Percentiles rank a stretch among this genome's conserved stretches.
Conservation (phyloP, 768 basidiomycete genomes). For the Artomyces pyxidatus region DNA sequence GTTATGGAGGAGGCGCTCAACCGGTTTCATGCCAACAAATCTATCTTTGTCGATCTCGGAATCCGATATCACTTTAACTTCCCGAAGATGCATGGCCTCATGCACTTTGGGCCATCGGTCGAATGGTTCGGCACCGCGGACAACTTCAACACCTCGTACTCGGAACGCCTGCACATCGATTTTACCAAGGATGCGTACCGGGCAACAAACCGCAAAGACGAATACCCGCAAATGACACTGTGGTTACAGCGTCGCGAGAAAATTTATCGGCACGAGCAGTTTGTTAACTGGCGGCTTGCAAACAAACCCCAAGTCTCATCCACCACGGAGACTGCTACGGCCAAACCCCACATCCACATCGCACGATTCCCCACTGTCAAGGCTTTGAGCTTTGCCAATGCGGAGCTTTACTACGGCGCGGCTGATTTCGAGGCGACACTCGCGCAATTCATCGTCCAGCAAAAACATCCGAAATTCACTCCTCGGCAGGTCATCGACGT, state of each 20-base stretch:
- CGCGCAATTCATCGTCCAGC: neutral
- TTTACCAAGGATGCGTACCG: slow-evolving; percentile 30
- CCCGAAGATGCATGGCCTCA: slow-evolving; percentile 32
- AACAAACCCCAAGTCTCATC: neutral
- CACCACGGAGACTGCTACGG: neutral
- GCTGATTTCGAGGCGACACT: neutral
- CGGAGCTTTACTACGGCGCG: neutral
- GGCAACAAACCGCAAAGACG: slow-evolving; percentile 28
- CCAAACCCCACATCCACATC: neutral
- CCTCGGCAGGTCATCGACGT: neutral
- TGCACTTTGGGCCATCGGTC: slow-evolving; percentile 28
- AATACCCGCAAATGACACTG: slow-evolving; percentile 30
- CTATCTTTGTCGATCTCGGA: slow-evolving; percentile 26
- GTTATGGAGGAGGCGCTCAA: slow-evolving; percentile 21
- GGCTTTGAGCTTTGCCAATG: neutral
- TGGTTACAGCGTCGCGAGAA: slow-evolving; percentile 28
- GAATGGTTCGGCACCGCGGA: slow-evolving; percentile 27
- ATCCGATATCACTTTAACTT: slow-evolving; percentile 31
- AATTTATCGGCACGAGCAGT: slow-evolving; percentile 8
- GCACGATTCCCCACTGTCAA: neutral
- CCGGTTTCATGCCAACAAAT: slow-evolving; percentile 31
- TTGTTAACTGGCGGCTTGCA: slow-evolving; percentile 17
- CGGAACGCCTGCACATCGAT: slow-evolving; percentile 35
- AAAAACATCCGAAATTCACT: neutral
- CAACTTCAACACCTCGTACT: slow-evolving; percentile 32